phyloP scores from a whole-genome alignment of 2,329 filamentous ascomycete genomes.

The Nigrospora oryzae region DNA sequence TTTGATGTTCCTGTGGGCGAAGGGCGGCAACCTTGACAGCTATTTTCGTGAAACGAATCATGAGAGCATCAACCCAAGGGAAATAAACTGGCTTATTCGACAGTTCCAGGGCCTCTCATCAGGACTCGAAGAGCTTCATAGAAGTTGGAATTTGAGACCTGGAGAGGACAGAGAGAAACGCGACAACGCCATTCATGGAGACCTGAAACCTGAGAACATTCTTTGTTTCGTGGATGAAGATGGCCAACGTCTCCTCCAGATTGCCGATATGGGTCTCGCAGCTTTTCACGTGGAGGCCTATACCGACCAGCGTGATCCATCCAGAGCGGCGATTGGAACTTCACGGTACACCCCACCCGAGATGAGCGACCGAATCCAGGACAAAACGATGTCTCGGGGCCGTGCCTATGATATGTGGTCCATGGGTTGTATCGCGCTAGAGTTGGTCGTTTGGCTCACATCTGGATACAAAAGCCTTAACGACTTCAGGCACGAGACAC shows the following conservation, averaged over 20 bases:
- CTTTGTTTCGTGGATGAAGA: neutral
- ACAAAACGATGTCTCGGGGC: neutral
- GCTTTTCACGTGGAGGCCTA: constrained; percentile 3
- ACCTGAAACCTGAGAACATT: constrained; percentile 10
- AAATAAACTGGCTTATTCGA: constrained; percentile 5
- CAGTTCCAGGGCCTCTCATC: neutral
- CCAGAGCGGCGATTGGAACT: constrained; percentile 1
- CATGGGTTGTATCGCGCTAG: constrained; percentile 6
- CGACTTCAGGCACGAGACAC: neutral
- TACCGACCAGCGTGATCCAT: neutral
- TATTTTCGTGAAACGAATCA: constrained; percentile 2
- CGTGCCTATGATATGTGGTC: constrained; percentile 10
- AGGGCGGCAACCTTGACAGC: constrained; percentile 6
- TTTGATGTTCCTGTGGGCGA: constrained; percentile 9
- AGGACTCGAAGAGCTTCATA: constrained; percentile 4
- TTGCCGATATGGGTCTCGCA: constrained; percentile 10
- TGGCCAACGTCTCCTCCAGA: neutral
- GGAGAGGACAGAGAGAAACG: too few relatives aligned
- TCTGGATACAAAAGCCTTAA: neutral
- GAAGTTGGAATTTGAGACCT: too few relatives aligned
- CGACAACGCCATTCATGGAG: too few relatives aligned
- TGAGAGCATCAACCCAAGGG: neutral
- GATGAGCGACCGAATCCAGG: neutral
- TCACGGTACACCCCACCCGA: constrained; percentile 7
- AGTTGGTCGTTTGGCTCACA: constrained; percentile 6